These are phyloP conservation scores for Puccinia hordei DNA, from an alignment of 1,284 basidiomycete genomes.

Conservation along the genomic window DNA sequence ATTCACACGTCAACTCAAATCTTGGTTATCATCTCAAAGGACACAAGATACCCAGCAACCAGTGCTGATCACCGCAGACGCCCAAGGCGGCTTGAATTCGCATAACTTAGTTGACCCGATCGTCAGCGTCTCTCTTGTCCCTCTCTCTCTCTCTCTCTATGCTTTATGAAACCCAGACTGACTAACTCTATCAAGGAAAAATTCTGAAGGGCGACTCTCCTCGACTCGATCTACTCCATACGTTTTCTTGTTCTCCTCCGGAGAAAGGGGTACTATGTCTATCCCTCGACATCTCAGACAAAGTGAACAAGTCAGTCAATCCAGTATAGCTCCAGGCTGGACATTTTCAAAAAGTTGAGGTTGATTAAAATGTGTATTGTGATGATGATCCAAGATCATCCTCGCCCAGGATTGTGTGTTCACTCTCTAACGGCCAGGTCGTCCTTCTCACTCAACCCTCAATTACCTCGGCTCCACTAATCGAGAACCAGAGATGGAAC, in stretches of 20 bases:
- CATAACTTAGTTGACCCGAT: not conserved
- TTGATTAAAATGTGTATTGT: not conserved
- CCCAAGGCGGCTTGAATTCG: conserved; percentile 15
- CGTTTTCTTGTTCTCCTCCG: not conserved
- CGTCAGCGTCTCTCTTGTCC: not conserved
- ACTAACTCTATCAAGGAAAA: no score
- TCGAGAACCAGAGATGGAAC: conserved; percentile 65
- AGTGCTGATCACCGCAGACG: conserved; percentile 30
- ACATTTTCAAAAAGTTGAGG: not conserved
- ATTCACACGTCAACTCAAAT: not conserved
- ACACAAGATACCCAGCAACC: conserved; percentile 8
- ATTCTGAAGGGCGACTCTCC: not conserved
- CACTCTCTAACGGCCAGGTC: conserved; percentile 35
- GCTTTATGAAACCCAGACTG: no score
- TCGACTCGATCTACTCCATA: not conserved
- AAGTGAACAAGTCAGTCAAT: not conserved
- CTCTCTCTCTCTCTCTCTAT: not conserved
- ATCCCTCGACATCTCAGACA: conserved; percentile 9
- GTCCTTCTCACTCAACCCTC: not conserved
- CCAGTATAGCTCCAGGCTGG: no score
- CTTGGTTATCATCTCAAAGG: not conserved
- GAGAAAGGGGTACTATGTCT: not conserved
- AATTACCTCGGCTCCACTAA: not conserved
- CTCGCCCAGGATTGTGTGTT: conserved; percentile 8
- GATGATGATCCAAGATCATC: not conserved